Base-by-base conservation (phyloP, 352 stramenopile species). In the Globisporangium spiculum region DNA sequence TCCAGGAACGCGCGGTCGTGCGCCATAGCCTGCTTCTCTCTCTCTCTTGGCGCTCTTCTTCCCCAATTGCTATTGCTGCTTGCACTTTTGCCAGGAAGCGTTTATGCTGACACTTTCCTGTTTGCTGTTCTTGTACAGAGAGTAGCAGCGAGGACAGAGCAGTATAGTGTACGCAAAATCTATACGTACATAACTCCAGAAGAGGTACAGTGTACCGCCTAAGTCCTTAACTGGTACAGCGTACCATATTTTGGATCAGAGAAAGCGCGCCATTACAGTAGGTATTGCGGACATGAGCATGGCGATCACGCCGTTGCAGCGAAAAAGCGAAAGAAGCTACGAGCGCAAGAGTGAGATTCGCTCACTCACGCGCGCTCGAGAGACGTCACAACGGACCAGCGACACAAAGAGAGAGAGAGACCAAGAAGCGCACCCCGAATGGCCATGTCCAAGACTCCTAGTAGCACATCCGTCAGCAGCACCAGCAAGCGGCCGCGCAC, bases 1-100 rank as follows among this genome's bases (percentile, higher is more conserved):
- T 76, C 75, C 61, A 92, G 67, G 50, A 91, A 79, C 53, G 65
- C 74, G 36, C 65, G 57, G 66, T 75, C 69, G 36, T 63, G 50
- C 60, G 68, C 41, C 74, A 86, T 83, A 18, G 30, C 9, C 7
- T 2, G 24, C 26, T 38, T 36, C 30, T 9, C 7, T 38, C 32
- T 27, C 26, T 16, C 36, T 46, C 38, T 18, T 46, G 38, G 20
- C 30, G 16, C 32, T 41, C 26, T 8, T 36, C 7, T 4, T 46
- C n/a, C 12, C 46, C 41, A 50, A 50, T 50, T 52, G 59, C 26
- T 20, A 34, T 50, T 18, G 3, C 30, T 53, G 38, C 20, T 65
- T 57, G 60, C 27, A 55, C 60, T 65, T 65, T 27, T 53, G 57
- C 5, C n/a, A 55, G 16, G 60, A 26, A 60, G 27, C 32, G 50